Evolutionary conservation across 129 eudicot species (phyloP), one percentile per base, ranked within the genome.

Genomic region (Centrapalus pauciflorus): DNA sequence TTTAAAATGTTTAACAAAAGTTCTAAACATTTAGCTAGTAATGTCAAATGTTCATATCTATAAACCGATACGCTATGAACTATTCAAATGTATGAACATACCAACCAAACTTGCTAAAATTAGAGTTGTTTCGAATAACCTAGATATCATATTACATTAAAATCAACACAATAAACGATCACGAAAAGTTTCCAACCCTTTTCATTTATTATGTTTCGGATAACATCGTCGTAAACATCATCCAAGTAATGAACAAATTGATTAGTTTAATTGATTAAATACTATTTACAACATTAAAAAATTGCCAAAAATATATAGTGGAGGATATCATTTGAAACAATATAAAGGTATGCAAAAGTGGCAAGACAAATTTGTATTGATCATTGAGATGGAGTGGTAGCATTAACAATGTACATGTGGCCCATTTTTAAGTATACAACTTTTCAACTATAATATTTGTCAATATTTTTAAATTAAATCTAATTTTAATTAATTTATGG

Each of bases 361-460:
- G 67, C 63, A 24, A 17, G 69, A 61, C 62, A 61, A 71, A 61
- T 23, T 4, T 35, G 48, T 61, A 23, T 61, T 69, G 63, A 61
- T 61, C 61, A 72, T 63, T 61, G 25, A 61, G 54, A 25, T 61
- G 43, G 51, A 49, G 69, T 72, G 63, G 61, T 61, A 7, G 69
- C 33, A 21, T 59, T 23, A 71, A 48, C 61, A 32, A 71, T 69
- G 30, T 55, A 69, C 55, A 26, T 17, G 38, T 69, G 55, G 74
- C 65, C 30, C 26, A 5, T 40, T 43, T n/a, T 69, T 40, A 55
- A 27, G 28, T 55, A 17, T 69, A 69, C 25, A 46, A 26, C 27
- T 28, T 17, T 48, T n/a, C 6, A 4, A 48, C 26, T 10, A 16
- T 46, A 3, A 0, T 16, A 3, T 16, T 66, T 66, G 23, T 21